Percentiles rank a stretch among this genome's conserved stretches.
These are phyloP conservation scores for Byssochlamys sp. DNA, from an alignment of 2,329 filamentous ascomycete species.

Conservation along the genomic window DNA sequence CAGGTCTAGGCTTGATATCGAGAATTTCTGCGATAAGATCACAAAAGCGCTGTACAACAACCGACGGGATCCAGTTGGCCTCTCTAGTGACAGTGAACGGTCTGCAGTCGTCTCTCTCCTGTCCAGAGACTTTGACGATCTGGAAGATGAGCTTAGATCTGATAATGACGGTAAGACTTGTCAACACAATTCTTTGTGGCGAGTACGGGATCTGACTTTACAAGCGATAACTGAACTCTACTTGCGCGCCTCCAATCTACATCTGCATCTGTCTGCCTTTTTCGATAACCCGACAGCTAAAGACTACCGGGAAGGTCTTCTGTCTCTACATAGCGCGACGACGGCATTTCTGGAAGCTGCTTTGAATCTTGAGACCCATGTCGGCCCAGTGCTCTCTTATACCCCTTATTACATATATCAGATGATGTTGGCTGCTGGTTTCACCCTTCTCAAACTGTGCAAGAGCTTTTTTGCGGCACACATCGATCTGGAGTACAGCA, in stretches of 20 bases:
- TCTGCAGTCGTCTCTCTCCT: constrained; percentile 37
- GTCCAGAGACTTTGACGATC: constrained; percentile 38
- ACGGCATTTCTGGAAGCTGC: constrained; percentile 39
- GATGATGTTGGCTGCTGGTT: constrained; percentile 57
- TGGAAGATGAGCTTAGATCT: constrained; percentile 42
- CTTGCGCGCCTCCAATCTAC: constrained; percentile 38
- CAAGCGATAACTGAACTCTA: constrained; percentile 39
- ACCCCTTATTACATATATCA: constrained; percentile 56
- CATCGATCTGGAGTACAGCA: constrained; percentile 47
- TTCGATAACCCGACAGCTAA: constrained; percentile 40
- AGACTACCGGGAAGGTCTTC: constrained; percentile 38
- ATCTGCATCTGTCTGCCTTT: constrained; percentile 41
- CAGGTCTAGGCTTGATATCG: constrained; percentile 44
- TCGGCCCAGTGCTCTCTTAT: constrained; percentile 43
- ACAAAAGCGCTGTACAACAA: constrained; percentile 50
- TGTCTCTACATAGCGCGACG: constrained; percentile 37
- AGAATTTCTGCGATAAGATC: constrained; percentile 51
- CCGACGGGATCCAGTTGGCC: constrained; percentile 44
- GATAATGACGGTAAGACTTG: constrained; percentile 31
- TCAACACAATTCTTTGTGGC: not conserved
- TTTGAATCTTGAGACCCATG: constrained; percentile 34
- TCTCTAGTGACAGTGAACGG: constrained; percentile 37
- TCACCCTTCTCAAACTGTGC: constrained; percentile 55
- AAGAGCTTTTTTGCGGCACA: constrained; percentile 55
- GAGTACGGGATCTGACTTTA: constrained; percentile 4